Base-by-base conservation (phyloP, 2,329 filamentous ascomycete genomes). In the Teratosphaeria destructans region DNA sequence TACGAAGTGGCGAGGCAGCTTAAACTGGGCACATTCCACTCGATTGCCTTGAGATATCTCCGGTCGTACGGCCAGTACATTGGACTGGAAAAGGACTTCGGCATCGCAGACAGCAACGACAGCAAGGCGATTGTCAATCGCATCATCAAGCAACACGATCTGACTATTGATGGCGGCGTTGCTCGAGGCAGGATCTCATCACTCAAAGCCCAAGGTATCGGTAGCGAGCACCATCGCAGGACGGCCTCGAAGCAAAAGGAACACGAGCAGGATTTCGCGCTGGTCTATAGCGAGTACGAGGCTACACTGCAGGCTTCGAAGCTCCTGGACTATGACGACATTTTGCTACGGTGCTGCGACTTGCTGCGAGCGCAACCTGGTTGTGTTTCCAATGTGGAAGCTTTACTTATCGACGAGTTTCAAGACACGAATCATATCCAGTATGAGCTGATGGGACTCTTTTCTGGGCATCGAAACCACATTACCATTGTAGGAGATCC, bases 401-500 rank as follows among this genome's bases (percentile, higher is more conserved):
- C 90, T 0, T 91, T 97, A 6, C 80, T 99, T 54, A 95, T 99
- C 63, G 93, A 99, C 71, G 93, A 99, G 71, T 99, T 96, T 64
- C 93, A 99, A 74, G 93, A 99, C 74, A 97, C 93, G 7, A 99
- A 97, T 70, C 83, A 90, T 23, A 86, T 96, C 4, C 93, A 99
- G 73, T 97, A 95, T 68, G 90, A 96, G 66, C 78, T 99, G 52
- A 96, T 96, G 91, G 87, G 83, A 63, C 80, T 96, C 0, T 86
- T 99, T 67, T 90, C 92, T 1, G 85, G 90, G 61, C 76, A 79
- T 26, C 80, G 82, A 52, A 82, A 84, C 59, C 82, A 85, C n/a
- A 93, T 97, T 65, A 97, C 93, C 0, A 89, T 96, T 61, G 94
- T 99, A 4, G 94, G 93, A 37, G 93, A 99, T 71, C 93, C 94